Evolutionary conservation across 108 stramenopile genomes (phyloP).

Genomic region (Pseudonitzschia multiseries): DNA sequence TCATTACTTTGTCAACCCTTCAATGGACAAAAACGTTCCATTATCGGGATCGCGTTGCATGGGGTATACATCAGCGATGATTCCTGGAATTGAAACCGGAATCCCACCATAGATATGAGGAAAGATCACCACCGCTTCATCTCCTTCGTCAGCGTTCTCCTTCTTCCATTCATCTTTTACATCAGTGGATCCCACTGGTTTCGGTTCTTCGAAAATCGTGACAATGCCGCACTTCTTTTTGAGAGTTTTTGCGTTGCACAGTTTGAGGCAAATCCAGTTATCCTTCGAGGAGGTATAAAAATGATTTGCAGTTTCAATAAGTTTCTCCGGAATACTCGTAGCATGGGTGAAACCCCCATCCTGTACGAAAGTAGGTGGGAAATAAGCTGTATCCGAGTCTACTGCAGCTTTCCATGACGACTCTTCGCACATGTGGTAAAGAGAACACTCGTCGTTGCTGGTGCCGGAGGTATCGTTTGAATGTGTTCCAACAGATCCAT

Average conservation of each 20-base stretch:
- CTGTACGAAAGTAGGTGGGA: conserved; percentile 78
- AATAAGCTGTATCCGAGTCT: conserved; percentile 57
- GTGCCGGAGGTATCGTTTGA: background rate
- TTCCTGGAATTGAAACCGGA: conserved; percentile 50
- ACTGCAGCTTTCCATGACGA: conserved; percentile 61
- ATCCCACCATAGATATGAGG: conserved; percentile 89
- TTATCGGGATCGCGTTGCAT: conserved; percentile 57
- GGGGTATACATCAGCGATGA: conserved; percentile 60
- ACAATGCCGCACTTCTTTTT: conserved; percentile 55
- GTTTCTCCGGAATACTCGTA: conserved; percentile 58
- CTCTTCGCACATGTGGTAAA: conserved; percentile 88
- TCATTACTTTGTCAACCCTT: conserved; percentile 35
- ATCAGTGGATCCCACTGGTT: conserved; percentile 56
- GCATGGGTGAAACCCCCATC: conserved; percentile 87
- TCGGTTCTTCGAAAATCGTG: conserved; percentile 65
- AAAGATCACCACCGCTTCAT: conserved; percentile 33
- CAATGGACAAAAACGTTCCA: conserved; percentile 68
- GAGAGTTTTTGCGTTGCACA: conserved; percentile 45
- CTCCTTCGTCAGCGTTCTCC: conserved; percentile 23
- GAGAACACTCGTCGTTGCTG: conserved; percentile 1
- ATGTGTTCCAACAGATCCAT: too few species aligned
- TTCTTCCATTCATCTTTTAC: conserved; percentile 26
- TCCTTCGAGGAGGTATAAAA: conserved; percentile 58
- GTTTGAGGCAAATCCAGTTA: conserved; percentile 84
- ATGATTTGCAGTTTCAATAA: conserved; percentile 80